A percentile compares a stretch with the other conserved stretches of the same genome.
These are phyloP conservation scores for Ashbya aceris DNA, from an alignment of 1,139 yeast genomes.

Conservation along the genomic window DNA sequence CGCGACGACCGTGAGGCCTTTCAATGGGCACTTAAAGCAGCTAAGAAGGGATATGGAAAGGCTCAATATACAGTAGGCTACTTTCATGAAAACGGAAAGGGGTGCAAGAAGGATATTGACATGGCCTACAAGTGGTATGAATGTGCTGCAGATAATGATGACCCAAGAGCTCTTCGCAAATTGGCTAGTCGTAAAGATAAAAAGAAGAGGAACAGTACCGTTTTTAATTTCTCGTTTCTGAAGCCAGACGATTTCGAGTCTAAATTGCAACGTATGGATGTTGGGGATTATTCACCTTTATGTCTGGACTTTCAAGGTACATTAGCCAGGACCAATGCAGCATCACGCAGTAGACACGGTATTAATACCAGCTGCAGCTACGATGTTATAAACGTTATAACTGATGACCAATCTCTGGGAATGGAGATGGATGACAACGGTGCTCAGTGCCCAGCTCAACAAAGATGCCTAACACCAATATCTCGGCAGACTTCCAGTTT, in stretches of 20 bases:
- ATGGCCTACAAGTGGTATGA: conserved; percentile 69
- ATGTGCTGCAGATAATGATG: conserved; percentile 66
- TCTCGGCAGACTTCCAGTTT: neutral
- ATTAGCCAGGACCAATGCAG: neutral
- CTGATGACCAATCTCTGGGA: conserved; percentile 1
- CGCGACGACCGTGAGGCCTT: conserved; percentile 80
- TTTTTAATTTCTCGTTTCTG: conserved; percentile 6
- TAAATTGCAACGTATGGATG: neutral
- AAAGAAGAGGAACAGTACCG: conserved; percentile 7
- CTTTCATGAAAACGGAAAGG: conserved; percentile 81
- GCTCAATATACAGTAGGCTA: conserved; percentile 85
- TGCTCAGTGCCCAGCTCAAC: neutral
- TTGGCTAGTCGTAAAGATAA: conserved; percentile 10
- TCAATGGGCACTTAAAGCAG: conserved; percentile 90
- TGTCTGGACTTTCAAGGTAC: neutral
- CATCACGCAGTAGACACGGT: neutral
- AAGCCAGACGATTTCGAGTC: conserved; percentile 1
- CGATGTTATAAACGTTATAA: conserved; percentile 3
- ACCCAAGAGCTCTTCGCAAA: conserved; percentile 47
- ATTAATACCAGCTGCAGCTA: neutral
- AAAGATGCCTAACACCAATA: neutral
- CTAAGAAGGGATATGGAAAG: conserved; percentile 60
- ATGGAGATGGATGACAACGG: conserved; percentile 1
- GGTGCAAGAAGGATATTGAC: conserved; percentile 51
- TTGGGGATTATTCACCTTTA: neutral